phyloP scores from a whole-genome alignment of 2,329 filamentous ascomycete species.

The Trichoderma citrinoviride region DNA sequence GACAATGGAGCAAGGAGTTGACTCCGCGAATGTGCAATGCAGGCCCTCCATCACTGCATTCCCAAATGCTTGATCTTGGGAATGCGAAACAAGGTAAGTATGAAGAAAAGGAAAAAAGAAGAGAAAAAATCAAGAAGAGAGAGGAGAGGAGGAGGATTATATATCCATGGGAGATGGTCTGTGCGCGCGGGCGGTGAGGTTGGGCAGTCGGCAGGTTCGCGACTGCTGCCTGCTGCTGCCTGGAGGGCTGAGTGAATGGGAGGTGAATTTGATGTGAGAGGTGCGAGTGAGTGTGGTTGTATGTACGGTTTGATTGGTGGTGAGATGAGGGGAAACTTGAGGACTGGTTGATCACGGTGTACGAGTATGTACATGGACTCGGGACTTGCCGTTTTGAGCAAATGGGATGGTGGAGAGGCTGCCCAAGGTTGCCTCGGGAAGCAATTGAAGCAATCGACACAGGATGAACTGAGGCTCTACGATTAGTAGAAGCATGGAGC shows the following conservation, averaged over 20 bases:
- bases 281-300: background rate
- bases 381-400: too few species aligned
- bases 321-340: background rate
- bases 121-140: conserved; percentile 18
- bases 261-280: background rate
- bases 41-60: conserved; percentile 44
- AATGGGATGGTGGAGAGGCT: too few species aligned
- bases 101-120: conserved; percentile 42
- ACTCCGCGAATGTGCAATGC: conserved; percentile 53
- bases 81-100: conserved; percentile 51
- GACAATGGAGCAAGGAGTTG: conserved; percentile 45
- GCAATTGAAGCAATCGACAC: too few species aligned
- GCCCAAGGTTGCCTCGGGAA: too few species aligned
- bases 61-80: conserved; percentile 44
- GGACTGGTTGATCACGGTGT: background rate
- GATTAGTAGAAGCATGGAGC: too few species aligned
- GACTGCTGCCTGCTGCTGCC: conserved; percentile 2
- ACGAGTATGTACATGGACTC: too few species aligned
- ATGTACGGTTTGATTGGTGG: background rate
- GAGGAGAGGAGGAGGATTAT: background rate
- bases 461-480: too few species aligned
- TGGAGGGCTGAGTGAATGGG: conserved; percentile 4
- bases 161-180: conserved; percentile 17
- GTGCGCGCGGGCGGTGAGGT: conserved; percentile 23
- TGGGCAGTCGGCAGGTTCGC: background rate